A percentile compares a stretch with the other conserved stretches of the same genome.
These are phyloP conservation scores for Eucalyptus decipiens DNA, from an alignment of 345 rosid genomes.

Conservation along the genomic window DNA sequence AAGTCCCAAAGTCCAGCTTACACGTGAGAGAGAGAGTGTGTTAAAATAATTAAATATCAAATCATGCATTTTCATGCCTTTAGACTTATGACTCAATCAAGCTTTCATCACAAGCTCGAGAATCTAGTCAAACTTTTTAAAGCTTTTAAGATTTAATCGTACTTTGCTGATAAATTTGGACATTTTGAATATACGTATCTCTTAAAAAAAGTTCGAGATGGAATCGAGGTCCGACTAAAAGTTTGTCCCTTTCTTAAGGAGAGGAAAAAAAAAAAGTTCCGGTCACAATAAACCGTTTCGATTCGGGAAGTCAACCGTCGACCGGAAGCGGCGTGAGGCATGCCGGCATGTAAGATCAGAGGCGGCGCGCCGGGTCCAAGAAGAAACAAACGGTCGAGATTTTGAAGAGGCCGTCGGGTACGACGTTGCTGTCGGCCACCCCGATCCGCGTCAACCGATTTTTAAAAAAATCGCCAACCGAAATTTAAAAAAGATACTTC, in stretches of 20 bases:
- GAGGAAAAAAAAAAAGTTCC: too few relatives aligned
- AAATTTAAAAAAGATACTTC: neutral
- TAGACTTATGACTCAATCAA: accelerated
- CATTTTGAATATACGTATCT: neutral
- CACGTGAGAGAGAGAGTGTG: too few relatives aligned
- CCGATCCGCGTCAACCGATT: constrained; percentile 2
- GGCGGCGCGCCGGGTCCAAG: neutral
- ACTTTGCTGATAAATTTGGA: too few relatives aligned
- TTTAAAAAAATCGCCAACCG: neutral
- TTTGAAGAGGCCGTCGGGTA: constrained; percentile 4
- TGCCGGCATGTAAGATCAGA: neutral
- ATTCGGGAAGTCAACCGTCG: neutral
- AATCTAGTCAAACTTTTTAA: too few relatives aligned
- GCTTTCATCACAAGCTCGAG: accelerated
- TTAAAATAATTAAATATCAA: too few relatives aligned
- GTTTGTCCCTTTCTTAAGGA: neutral
- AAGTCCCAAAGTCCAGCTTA: too few relatives aligned
- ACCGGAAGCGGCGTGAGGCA: neutral
- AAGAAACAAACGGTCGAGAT: neutral
- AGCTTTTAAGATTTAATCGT: too few relatives aligned
- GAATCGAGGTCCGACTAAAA: neutral
- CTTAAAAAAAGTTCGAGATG: neutral
- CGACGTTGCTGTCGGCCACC: constrained; percentile 17
- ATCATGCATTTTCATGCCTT: too few relatives aligned
- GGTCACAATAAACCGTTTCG: neutral